Conservation (phyloP, 2,329 filamentous ascomycete genomes). For the Talaromyces sp. region DNA sequence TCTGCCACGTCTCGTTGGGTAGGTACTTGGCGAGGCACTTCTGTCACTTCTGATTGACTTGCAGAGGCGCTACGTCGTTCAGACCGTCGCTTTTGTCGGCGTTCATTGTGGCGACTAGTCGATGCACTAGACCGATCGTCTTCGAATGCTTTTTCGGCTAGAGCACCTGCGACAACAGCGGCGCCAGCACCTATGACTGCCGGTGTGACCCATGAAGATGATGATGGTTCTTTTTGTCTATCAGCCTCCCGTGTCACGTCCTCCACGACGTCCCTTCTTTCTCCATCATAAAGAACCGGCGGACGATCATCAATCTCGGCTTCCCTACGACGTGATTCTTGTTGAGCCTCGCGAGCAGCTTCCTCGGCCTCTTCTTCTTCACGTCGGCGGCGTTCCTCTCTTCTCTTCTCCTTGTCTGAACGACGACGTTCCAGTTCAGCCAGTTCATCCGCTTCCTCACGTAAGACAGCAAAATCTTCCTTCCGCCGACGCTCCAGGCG, state of each 20-base stretch:
- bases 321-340: constrained; percentile 24
- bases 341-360: constrained; percentile 18
- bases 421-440: constrained; percentile 16
- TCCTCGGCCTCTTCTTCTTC: constrained; percentile 17
- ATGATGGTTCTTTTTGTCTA: constrained; percentile 11
- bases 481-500: constrained; percentile 16
- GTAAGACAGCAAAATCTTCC: constrained; percentile 17
- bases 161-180: constrained; percentile 44
- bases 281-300: constrained; percentile 8
- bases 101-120: constrained; percentile 34
- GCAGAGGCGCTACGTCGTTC: constrained; percentile 34
- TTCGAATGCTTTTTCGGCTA: constrained; percentile 29
- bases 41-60: constrained; percentile 24
- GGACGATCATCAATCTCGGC: constrained; percentile 20
- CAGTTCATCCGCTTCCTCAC: constrained; percentile 20
- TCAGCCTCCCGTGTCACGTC: background rate
- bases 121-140: constrained; percentile 31
- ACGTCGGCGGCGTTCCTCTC: constrained; percentile 15
- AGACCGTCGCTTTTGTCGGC: constrained; percentile 38
- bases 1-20: constrained; percentile 20
- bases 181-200: constrained; percentile 50
- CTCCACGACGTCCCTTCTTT: constrained; percentile 4
- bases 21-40: constrained; percentile 25
- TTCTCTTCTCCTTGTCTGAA: constrained; percentile 16
- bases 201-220: constrained; percentile 32